Percentiles rank a stretch among this genome's conserved stretches.
phyloP scores from a whole-genome alignment of 2,329 filamentous ascomycete species.

The Aspergillus ustus region DNA sequence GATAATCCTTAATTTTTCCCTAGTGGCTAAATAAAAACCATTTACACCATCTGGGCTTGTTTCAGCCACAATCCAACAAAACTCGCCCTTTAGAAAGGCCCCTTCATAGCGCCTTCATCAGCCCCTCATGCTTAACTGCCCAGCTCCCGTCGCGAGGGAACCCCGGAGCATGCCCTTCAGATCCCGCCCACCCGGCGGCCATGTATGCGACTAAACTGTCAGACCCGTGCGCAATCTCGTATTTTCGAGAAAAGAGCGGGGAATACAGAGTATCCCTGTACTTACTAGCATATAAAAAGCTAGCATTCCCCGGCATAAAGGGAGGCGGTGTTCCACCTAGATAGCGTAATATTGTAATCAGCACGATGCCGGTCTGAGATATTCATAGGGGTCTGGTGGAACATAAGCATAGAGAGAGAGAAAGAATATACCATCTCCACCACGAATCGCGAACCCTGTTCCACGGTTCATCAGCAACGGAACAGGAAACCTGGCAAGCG shows the following conservation, averaged over 20 bases:
- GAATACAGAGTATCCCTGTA: neutral
- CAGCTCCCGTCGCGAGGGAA: conserved; percentile 20
- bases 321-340: conserved; percentile 20
- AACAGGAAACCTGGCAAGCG: neutral
- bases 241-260: neutral
- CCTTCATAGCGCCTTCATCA: conserved; percentile 12
- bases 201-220: conserved; percentile 20
- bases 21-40: no score
- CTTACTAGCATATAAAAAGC: conserved; percentile 20
- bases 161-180: conserved; percentile 15
- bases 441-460: conserved; percentile 21
- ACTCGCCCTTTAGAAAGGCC: no score
- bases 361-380: no score
- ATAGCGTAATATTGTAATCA: neutral
- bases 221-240: neutral
- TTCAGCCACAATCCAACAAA: no score
- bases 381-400: no score
- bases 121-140: conserved; percentile 19
- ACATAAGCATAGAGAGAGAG: no score
- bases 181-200: conserved; percentile 22
- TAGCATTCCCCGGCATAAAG: conserved; percentile 24
- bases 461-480: neutral
- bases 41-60: no score
- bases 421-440: conserved; percentile 14
- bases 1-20: no score